phyloP scores from a whole-genome alignment of 495 filamentous ascomycete genomes.

The Talaromyces wortmannii region DNA sequence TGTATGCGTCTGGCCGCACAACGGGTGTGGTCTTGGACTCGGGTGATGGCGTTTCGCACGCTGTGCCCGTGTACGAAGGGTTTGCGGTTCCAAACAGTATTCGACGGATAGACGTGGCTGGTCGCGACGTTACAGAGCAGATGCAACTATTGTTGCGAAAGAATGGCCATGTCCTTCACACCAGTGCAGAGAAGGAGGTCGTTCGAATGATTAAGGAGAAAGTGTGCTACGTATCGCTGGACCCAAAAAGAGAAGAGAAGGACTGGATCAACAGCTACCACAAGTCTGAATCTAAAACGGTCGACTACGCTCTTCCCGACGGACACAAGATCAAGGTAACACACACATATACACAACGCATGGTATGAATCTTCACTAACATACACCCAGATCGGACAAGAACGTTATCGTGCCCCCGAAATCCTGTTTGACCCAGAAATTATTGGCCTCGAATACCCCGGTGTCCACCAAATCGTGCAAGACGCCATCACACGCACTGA shows the following conservation, averaged over 20 bases:
- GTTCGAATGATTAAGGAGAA: constrained; percentile 94
- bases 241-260: constrained; percentile 92
- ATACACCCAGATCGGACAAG: constrained; percentile 61
- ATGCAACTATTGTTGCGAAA: constrained; percentile 88
- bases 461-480: constrained; percentile 94
- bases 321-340: constrained; percentile 82
- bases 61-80: constrained; percentile 95
- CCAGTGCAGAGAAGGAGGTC: constrained; percentile 96
- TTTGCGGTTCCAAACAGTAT: constrained; percentile 96
- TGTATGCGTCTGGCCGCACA: constrained; percentile 94
- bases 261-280: constrained; percentile 67
- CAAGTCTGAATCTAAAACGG: constrained; percentile 56
- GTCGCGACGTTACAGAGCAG: constrained; percentile 96
- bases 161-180: constrained; percentile 91
- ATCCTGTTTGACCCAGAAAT: constrained; percentile 97
- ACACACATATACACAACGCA: neutral
- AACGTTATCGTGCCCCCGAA: constrained; percentile 93
- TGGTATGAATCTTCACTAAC: constrained; percentile 7
- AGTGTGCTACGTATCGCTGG: constrained; percentile 80
- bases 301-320: constrained; percentile 86
- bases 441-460: constrained; percentile 94
- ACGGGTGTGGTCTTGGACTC: constrained; percentile 94
- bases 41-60: constrained; percentile 95
- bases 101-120: constrained; percentile 91
- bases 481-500: constrained; percentile 97